A percentile compares a stretch with the other conserved stretches of the same genome.
phyloP scores from a whole-genome alignment of 305 asterid species.

The Lippia alba region DNA sequence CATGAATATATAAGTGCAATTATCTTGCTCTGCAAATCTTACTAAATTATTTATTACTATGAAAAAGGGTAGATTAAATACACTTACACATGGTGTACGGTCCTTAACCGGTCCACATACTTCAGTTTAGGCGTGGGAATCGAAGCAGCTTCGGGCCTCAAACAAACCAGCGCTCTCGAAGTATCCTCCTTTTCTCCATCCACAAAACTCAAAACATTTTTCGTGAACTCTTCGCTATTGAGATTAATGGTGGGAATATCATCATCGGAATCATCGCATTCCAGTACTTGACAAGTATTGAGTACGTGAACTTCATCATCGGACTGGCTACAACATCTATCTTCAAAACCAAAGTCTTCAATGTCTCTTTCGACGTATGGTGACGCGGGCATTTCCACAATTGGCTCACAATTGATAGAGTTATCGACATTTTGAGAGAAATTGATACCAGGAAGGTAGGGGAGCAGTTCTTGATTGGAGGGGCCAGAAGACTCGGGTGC shows the following conservation, averaged over 20 bases:
- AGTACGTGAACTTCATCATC: neutral
- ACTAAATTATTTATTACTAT: neutral
- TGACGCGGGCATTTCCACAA: slow-evolving; percentile 57
- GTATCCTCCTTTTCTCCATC: slow-evolving; percentile 10
- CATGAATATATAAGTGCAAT: too few species aligned
- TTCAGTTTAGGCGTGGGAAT: slow-evolving; percentile 39
- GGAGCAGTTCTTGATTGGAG: slow-evolving; percentile 28
- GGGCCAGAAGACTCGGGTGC: slow-evolving; percentile 23
- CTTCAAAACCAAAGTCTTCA: slow-evolving; percentile 36
- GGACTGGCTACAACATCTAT: neutral
- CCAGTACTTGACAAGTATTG: neutral
- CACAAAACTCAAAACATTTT: slow-evolving; percentile 18
- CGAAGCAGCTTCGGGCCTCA: slow-evolving; percentile 35
- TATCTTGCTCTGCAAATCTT: too few species aligned
- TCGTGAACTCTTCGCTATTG: slow-evolving; percentile 30
- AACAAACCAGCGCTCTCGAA: slow-evolving; percentile 42
- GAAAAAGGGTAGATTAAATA: slow-evolving; percentile 6
- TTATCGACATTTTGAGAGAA: too few species aligned
- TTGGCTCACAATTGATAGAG: slow-evolving; percentile 42
- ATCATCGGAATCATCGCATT: slow-evolving; percentile 27
- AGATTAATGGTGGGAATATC: slow-evolving; percentile 38
- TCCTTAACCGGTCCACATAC: slow-evolving; percentile 38
- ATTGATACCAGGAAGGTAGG: slow-evolving; percentile 4
- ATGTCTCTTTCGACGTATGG: slow-evolving; percentile 45
- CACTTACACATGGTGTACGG: slow-evolving; percentile 62